Conservation (phyloP, 2,329 filamentous ascomycete species). For the Pestalotiopsis sp. region DNA sequence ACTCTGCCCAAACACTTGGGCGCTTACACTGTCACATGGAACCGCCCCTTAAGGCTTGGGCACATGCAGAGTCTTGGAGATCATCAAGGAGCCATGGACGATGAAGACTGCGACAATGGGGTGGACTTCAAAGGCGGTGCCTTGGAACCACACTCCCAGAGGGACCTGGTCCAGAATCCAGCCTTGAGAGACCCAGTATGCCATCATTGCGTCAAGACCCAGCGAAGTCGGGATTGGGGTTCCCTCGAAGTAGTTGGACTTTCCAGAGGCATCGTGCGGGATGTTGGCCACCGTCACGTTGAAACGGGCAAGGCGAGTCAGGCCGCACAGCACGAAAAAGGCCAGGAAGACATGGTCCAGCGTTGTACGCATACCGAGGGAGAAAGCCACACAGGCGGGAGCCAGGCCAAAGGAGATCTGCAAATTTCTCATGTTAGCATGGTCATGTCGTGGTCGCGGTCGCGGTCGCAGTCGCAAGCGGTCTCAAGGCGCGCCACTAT, state of each 20-base stretch:
- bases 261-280: slow-evolving; percentile 89
- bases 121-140: slow-evolving; percentile 79
- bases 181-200: slow-evolving; percentile 81
- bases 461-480: slow-evolving; percentile 6
- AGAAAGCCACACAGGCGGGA: slow-evolving; percentile 85
- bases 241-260: slow-evolving; percentile 95
- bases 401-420: slow-evolving; percentile 95
- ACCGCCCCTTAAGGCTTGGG: slow-evolving; percentile 72
- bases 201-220: slow-evolving; percentile 80
- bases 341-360: slow-evolving; percentile 79
- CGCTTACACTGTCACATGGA: not conserved
- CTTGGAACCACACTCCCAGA: slow-evolving; percentile 68
- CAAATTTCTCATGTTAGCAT: not conserved
- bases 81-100: slow-evolving; percentile 91
- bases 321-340: slow-evolving; percentile 92
- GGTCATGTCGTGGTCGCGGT: not conserved
- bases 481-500: not conserved
- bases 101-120: slow-evolving; percentile 81
- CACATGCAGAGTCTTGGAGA: slow-evolving; percentile 91
- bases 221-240: slow-evolving; percentile 93
- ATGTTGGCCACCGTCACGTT: slow-evolving; percentile 91
- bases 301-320: slow-evolving; percentile 93
- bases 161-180: slow-evolving; percentile 83
- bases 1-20: not conserved
- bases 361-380: slow-evolving; percentile 82